Base-by-base conservation (phyloP, 75 land plant species). In the Larix kaempferi region DNA sequence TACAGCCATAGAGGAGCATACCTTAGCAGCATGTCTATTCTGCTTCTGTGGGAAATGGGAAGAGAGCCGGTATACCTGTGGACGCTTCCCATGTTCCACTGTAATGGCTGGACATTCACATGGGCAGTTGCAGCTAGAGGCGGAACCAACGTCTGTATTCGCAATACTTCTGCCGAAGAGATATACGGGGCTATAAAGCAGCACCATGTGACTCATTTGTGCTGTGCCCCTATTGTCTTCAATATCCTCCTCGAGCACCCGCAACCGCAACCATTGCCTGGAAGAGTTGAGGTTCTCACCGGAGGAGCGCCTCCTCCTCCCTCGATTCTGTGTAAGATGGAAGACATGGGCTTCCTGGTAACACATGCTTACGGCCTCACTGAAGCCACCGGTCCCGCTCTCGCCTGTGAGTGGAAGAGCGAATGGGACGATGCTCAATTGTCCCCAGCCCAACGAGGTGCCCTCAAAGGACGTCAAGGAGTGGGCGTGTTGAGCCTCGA, bases 41-140 rank as follows among this genome's bases (percentile, higher is more conserved):
- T 88, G 3, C 54, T 88, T 19, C 80, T 81, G n/a, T 90, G 89
- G 89, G 87, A 83, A 37, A 82, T 94, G 87, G 63, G 64, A 3
- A 62, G 22, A 11, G 84, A 58, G 71, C 89, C 93, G 4, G 91
- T 92, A 10, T 90, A 89, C 81, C 78, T 94, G 14, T 92, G 95
- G 98, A 77, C 95, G 6, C 87, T 94, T 1, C 95, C 95, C 27
- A 94, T 94, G 98, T 92, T 92, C 69, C 98, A 94, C 80, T 92
- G 93, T 84, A 92, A 92, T 65, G 93, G 98, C 3, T 92, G 98
- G 98, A 82, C 91, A 60, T 87, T 90, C 79, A 85, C 90, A 0
- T 94, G 98, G 98, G 91, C 91, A 2, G 56, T 89, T 17, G 98
- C 98, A 7, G 98, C 98, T 0, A 87, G 87, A 23, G 95, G 91